phyloP scores from a whole-genome alignment of 164 flowering plant species.

The Chimonanthus salicifolius region DNA sequence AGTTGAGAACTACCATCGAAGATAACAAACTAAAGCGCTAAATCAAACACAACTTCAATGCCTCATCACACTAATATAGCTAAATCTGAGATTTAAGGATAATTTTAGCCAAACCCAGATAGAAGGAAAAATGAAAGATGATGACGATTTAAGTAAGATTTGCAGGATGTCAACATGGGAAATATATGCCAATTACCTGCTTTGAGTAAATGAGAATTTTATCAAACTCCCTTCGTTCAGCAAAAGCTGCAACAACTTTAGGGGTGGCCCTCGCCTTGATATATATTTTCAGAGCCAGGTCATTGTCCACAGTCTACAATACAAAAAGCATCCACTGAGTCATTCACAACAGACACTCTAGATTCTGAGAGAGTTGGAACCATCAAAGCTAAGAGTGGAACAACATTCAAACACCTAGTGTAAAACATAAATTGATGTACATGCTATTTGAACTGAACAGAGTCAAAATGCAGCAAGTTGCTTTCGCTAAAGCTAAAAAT shows the following conservation, averaged over 20 bases:
- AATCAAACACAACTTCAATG: background rate
- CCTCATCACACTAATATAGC: background rate
- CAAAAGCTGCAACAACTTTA: conserved; percentile 99
- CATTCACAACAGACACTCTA: background rate
- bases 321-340: conserved; percentile 3
- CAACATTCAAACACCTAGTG: background rate
- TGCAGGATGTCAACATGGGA: background rate
- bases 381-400: background rate
- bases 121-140: too few species aligned
- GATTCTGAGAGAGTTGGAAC: background rate
- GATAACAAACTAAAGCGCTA: background rate
- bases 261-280: conserved; percentile 99
- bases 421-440: too few species aligned
- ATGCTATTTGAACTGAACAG: too few species aligned
- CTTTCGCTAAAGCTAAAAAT: background rate
- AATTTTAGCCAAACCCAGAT: too few species aligned
- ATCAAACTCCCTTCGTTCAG: conserved; percentile 97
- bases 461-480: too few species aligned
- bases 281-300: conserved; percentile 92
- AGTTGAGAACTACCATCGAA: background rate
- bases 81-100: background rate
- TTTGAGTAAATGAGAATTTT: conserved; percentile 95
- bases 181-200: conserved; percentile 53
- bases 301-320: conserved; percentile 94
- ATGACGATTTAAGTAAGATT: too few species aligned